Percentiles rank a stretch among this genome's conserved stretches.
These are phyloP conservation scores for Eustoma russellianum DNA, from an alignment of 257 asterid species.

Conservation along the genomic window DNA sequence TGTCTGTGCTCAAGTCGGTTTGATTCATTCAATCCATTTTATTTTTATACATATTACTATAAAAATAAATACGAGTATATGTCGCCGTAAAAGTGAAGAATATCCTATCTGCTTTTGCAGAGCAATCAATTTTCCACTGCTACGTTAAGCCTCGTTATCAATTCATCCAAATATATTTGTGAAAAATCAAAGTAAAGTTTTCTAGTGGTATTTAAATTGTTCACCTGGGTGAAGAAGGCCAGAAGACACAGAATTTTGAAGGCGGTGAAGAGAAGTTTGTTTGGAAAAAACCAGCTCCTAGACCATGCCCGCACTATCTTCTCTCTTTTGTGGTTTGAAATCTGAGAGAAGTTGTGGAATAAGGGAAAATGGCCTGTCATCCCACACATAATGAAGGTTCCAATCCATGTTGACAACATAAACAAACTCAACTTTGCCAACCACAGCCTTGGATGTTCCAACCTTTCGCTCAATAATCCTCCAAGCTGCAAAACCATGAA, in stretches of 20 bases:
- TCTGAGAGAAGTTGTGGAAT: conserved; percentile 37
- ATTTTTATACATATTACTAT: too few species aligned
- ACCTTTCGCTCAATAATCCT: conserved; percentile 26
- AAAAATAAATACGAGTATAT: too few species aligned
- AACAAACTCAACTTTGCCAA: conserved; percentile 29
- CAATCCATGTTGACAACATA: conserved; percentile 52
- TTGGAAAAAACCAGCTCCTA: conserved; percentile 27
- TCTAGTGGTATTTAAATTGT: background rate
- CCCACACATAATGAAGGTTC: conserved; percentile 60
- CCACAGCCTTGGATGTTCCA: conserved; percentile 42
- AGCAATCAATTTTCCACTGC: too few species aligned
- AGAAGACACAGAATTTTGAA: conserved; percentile 39
- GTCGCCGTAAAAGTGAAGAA: too few species aligned
- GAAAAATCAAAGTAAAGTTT: too few species aligned
- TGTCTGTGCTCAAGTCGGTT: too few species aligned
- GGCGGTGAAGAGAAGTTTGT: conserved; percentile 33
- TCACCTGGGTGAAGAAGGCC: conserved; percentile 57
- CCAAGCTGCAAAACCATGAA: conserved; percentile 24
- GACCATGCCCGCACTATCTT: conserved; percentile 55
- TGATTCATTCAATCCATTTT: too few species aligned
- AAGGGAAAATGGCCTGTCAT: conserved; percentile 46
- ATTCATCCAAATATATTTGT: too few species aligned
- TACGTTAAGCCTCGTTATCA: too few species aligned
- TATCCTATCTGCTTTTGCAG: too few species aligned
- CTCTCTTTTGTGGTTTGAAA: conserved; percentile 29